Evolutionary conservation across 2,329 filamentous ascomycete species (phyloP).

Genomic region (Monilinia polystroma): DNA sequence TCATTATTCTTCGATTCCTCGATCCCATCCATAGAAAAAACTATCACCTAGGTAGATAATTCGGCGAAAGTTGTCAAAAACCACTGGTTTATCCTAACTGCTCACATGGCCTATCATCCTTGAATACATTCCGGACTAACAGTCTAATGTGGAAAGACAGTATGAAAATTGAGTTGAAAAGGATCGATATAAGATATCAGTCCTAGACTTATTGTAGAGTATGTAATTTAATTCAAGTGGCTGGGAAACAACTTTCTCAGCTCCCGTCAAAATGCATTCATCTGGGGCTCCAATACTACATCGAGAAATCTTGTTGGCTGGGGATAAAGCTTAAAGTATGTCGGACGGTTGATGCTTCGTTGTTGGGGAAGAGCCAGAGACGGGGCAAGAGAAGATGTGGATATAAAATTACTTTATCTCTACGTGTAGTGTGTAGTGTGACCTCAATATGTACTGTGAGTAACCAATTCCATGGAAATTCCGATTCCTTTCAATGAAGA

Average conservation of each 20-base stretch:
- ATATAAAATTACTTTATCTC: constrained; percentile 23
- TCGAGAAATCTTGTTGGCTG: not conserved
- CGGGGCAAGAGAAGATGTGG: constrained; percentile 4
- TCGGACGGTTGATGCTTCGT: not conserved
- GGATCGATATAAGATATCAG: not conserved
- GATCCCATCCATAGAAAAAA: not conserved
- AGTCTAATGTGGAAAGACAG: too few species aligned
- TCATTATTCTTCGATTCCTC: not conserved
- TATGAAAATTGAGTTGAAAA: not conserved
- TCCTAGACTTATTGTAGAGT: not conserved
- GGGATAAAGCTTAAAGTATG: constrained; percentile 1
- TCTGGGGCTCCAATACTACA: not conserved
- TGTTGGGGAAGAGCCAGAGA: not conserved
- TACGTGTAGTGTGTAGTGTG: not conserved
- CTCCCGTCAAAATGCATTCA: not conserved
- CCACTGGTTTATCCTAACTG: too few species aligned
- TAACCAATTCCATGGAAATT: not conserved
- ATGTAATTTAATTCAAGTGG: constrained; percentile 5
- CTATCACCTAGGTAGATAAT: not conserved
- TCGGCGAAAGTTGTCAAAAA: too few species aligned
- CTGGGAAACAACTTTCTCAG: not conserved
- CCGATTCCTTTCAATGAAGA: not conserved
- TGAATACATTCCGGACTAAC: not conserved
- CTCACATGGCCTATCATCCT: not conserved
- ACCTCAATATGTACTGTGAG: not conserved